These are phyloP conservation scores for Calonectria hongkongensis DNA, from an alignment of 2,329 filamentous ascomycete genomes.

Conservation along the genomic window DNA sequence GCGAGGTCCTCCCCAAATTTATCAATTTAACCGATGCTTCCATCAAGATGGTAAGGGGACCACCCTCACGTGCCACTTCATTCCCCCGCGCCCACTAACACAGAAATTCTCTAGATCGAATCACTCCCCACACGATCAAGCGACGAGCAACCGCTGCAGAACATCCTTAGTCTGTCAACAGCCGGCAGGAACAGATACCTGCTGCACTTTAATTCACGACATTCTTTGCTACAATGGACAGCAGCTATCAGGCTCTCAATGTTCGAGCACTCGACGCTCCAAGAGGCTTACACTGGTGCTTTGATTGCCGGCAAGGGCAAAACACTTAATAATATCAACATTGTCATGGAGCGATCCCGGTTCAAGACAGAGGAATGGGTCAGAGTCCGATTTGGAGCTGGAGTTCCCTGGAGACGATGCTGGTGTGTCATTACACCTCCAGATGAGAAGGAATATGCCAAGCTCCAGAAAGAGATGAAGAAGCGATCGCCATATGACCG, in stretches of 20 bases:
- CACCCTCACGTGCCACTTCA: constrained; percentile 24
- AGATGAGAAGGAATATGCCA: constrained; percentile 93
- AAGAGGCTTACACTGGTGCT: constrained; percentile 97
- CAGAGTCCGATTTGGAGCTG: constrained; percentile 94
- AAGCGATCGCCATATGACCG: constrained; percentile 89
- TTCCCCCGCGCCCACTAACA: constrained; percentile 46
- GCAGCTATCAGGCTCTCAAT: constrained; percentile 94
- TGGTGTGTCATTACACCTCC: constrained; percentile 97
- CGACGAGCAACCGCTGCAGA: constrained; percentile 88
- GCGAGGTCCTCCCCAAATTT: constrained; percentile 91
- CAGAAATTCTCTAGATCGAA: constrained; percentile 78
- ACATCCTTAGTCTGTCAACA: constrained; percentile 96
- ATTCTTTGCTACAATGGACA: constrained; percentile 96
- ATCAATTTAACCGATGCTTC: constrained; percentile 98
- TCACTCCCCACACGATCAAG: constrained; percentile 88
- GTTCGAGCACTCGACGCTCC: constrained; percentile 93
- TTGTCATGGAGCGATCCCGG: constrained; percentile 88
- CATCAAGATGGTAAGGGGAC: constrained; percentile 89
- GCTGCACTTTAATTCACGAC: constrained; percentile 95
- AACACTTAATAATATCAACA: constrained; percentile 89
- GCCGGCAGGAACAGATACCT: constrained; percentile 96
- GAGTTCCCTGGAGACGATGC: constrained; percentile 95
- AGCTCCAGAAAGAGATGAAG: constrained; percentile 88
- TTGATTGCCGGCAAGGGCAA: constrained; percentile 97
- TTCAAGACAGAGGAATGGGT: constrained; percentile 94